phyloP scores from a whole-genome alignment of 2,329 filamentous ascomycete genomes.

The Hymenoscyphus linearis region DNA sequence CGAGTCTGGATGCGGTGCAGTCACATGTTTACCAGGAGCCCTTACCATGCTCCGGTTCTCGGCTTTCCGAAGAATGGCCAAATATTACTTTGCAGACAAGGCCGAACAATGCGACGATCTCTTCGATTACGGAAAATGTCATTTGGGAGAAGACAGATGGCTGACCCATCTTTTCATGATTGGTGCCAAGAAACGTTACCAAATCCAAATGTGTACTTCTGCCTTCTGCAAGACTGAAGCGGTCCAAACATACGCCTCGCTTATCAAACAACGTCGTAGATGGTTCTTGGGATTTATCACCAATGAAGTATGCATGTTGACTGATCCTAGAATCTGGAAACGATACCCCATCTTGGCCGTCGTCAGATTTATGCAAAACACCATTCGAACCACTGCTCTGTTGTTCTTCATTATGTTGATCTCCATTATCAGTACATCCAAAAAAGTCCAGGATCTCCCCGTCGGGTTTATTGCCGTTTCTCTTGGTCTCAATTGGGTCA shows the following conservation, averaged over 20 bases:
- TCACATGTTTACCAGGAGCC: conserved; percentile 93
- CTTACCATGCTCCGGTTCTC: conserved; percentile 93
- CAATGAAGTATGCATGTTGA: conserved; percentile 97
- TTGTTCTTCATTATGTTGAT: conserved; percentile 93
- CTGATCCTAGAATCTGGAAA: conserved; percentile 85
- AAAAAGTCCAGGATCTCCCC: conserved; percentile 71
- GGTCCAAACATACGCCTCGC: conserved; percentile 76
- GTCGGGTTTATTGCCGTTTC: conserved; percentile 93
- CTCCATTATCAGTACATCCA: conserved; percentile 78
- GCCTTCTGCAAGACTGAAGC: conserved; percentile 99
- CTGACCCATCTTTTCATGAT: conserved; percentile 99
- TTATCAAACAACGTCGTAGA: conserved; percentile 88
- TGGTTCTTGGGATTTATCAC: conserved; percentile 98
- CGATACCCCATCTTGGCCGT: conserved; percentile 82
- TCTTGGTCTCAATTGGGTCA: conserved; percentile 83
- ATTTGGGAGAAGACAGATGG: conserved; percentile 94
- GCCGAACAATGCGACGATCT: conserved; percentile 92
- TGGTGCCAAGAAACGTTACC: conserved; percentile 83
- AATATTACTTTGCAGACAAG: conserved; percentile 97
- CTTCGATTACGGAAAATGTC: conserved; percentile 94
- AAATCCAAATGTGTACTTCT: conserved; percentile 96
- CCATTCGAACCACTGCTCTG: conserved; percentile 87
- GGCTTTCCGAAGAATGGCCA: conserved; percentile 92
- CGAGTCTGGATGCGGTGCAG: conserved; percentile 87
- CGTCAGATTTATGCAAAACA: conserved; percentile 92